Conservation (phyloP, 2,329 filamentous ascomycete species). For the Ambrosiella beaveri region DNA sequence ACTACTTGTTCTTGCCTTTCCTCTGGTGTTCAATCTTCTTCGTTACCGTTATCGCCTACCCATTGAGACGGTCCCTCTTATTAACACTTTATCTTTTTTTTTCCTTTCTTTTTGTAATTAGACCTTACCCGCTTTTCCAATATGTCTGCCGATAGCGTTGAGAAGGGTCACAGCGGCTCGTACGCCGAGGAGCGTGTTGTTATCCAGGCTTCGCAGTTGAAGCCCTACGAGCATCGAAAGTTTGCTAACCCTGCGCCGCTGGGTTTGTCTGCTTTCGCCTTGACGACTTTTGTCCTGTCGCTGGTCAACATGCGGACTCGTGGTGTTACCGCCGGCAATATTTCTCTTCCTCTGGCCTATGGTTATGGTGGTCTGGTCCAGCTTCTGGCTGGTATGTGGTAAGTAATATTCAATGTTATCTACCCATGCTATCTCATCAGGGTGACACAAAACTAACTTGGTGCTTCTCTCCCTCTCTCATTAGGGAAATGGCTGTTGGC, state of each 20-base stretch:
- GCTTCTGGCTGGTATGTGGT: slow-evolving; percentile 76
- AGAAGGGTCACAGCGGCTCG: slow-evolving; percentile 10
- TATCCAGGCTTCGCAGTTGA: slow-evolving; percentile 51
- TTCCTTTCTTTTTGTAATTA: slow-evolving; percentile 1
- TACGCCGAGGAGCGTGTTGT: slow-evolving; percentile 12
- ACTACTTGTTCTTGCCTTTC: slow-evolving; percentile 3
- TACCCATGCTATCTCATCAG: not conserved
- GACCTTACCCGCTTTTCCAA: slow-evolving; percentile 12
- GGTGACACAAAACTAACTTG: not conserved
- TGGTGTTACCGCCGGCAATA: slow-evolving; percentile 40
- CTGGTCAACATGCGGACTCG: slow-evolving; percentile 53
- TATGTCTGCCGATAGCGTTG: slow-evolving; percentile 12
- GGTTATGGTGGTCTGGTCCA: slow-evolving; percentile 67
- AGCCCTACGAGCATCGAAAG: slow-evolving; percentile 47
- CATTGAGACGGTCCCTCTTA: slow-evolving; percentile 4
- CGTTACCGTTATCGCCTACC: not conserved
- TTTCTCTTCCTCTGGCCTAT: slow-evolving; percentile 52
- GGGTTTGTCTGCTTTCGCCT: slow-evolving; percentile 60
- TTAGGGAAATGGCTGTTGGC: slow-evolving; percentile 73
- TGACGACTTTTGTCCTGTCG: slow-evolving; percentile 68
- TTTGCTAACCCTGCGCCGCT: slow-evolving; percentile 67
- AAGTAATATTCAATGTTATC: slow-evolving; percentile 19
- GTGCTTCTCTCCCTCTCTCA: not conserved
- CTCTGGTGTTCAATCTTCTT: slow-evolving; percentile 3
- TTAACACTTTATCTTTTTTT: slow-evolving; percentile 4